phyloP scores from a whole-genome alignment of 1,284 basidiomycete genomes.

The Fereydounia khargensis region DNA sequence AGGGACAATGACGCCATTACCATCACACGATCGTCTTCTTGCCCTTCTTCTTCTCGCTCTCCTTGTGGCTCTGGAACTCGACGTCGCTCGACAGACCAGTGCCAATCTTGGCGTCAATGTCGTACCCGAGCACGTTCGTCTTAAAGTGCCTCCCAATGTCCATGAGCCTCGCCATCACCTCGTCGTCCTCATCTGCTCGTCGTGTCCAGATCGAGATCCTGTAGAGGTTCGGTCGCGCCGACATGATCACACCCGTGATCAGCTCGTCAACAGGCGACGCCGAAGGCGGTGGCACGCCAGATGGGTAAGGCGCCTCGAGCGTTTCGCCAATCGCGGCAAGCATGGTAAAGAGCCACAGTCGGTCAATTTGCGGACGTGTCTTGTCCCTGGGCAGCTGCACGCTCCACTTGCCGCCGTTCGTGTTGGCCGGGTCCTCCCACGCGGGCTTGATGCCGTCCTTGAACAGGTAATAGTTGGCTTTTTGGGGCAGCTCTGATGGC shows the following conservation, averaged over 20 bases:
- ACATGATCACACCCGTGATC: constrained; percentile 76
- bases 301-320: constrained; percentile 44
- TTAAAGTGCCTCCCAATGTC: constrained; percentile 83
- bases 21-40: constrained; percentile 68
- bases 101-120: constrained; percentile 69
- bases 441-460: constrained; percentile 81
- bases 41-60: constrained; percentile 82
- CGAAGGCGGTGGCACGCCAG: constrained; percentile 29
- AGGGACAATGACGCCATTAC: too few species aligned
- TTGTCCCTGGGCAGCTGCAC: constrained; percentile 96
- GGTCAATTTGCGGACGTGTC: constrained; percentile 78
- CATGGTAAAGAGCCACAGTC: constrained; percentile 92
- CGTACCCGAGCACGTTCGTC: constrained; percentile 77
- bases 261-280: constrained; percentile 35
- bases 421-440: constrained; percentile 92
- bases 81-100: constrained; percentile 64
- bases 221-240: constrained; percentile 90
- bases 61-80: constrained; percentile 55
- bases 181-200: constrained; percentile 63
- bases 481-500: constrained; percentile 87
- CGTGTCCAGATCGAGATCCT: constrained; percentile 96
- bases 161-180: constrained; percentile 65
- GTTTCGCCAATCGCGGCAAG: constrained; percentile 55
- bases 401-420: constrained; percentile 95
- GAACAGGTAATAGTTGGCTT: constrained; percentile 99